Conservation (phyloP, 805 yeast species). For the Cyberlindnera bimundalis region DNA sequence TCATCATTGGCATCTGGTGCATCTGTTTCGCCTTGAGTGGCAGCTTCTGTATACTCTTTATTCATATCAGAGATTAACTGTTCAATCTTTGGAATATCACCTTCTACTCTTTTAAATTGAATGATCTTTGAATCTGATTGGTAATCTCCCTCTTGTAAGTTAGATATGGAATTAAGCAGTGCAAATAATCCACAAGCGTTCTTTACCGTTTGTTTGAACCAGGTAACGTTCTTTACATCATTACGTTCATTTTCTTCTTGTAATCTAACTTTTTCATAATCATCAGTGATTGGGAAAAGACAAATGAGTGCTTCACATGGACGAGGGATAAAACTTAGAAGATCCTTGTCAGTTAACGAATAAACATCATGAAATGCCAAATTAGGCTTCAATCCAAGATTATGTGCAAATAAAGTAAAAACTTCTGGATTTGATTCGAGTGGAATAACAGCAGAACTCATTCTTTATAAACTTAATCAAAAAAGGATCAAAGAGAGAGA, state of each 20-base stretch:
- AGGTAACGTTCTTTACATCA: slow-evolving; percentile 37
- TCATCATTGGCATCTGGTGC: slow-evolving; percentile 58
- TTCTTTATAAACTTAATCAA: not conserved
- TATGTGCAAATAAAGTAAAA: slow-evolving; percentile 64
- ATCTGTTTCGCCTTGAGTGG: slow-evolving; percentile 43
- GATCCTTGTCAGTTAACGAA: slow-evolving; percentile 80
- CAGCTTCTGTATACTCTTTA: slow-evolving; percentile 39
- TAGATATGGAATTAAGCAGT: slow-evolving; percentile 59
- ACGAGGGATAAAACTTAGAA: slow-evolving; percentile 74
- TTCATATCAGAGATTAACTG: slow-evolving; percentile 46
- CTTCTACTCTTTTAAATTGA: slow-evolving; percentile 15
- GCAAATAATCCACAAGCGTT: slow-evolving; percentile 96
- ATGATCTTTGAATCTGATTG: slow-evolving; percentile 13
- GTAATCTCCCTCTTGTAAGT: slow-evolving; percentile 32
- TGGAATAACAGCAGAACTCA: slow-evolving; percentile 58
- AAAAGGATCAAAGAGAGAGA: no score
- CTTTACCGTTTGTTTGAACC: slow-evolving; percentile 82
- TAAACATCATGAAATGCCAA: slow-evolving; percentile 75
- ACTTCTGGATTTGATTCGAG: slow-evolving; percentile 88
- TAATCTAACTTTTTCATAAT: slow-evolving; percentile 51
- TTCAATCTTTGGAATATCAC: slow-evolving; percentile 28
- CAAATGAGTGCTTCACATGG: slow-evolving; percentile 76
- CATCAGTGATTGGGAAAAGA: slow-evolving; percentile 72
- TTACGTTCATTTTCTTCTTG: slow-evolving; percentile 34
- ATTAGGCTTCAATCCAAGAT: slow-evolving; percentile 61